Evolutionary conservation across 1,284 basidiomycete species (phyloP).

Genomic region (Tremellales sp.): DNA sequence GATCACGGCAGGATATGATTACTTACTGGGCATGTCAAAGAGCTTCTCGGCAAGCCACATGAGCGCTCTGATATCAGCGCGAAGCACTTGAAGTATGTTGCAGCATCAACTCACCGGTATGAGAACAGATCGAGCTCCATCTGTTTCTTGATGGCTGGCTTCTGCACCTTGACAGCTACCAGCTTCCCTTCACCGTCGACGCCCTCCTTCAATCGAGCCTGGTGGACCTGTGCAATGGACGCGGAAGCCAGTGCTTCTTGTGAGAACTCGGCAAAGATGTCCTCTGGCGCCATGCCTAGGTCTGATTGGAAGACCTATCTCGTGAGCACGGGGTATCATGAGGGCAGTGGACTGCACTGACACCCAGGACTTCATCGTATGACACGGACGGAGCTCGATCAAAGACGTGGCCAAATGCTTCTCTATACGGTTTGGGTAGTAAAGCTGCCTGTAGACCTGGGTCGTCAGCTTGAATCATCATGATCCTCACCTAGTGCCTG

Average conservation of each 20-base stretch:
- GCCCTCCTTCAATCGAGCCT: slow-evolving; percentile 60
- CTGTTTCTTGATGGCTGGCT: slow-evolving; percentile 77
- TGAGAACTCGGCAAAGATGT: slow-evolving; percentile 73
- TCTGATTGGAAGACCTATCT: slow-evolving; percentile 63
- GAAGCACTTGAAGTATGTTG: neutral
- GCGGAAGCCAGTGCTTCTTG: slow-evolving; percentile 72
- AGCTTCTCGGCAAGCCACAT: slow-evolving; percentile 44
- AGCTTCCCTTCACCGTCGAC: slow-evolving; percentile 25
- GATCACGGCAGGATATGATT: neutral
- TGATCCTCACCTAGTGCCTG: slow-evolving; percentile 42
- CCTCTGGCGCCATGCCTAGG: slow-evolving; percentile 62
- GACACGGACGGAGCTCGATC: slow-evolving; percentile 80
- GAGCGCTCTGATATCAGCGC: slow-evolving; percentile 20
- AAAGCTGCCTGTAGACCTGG: slow-evolving; percentile 77
- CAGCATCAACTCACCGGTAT: slow-evolving; percentile 30
- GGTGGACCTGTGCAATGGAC: slow-evolving; percentile 84
- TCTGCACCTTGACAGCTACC: slow-evolving; percentile 91
- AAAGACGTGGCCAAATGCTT: slow-evolving; percentile 74
- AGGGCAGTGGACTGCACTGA: slow-evolving; percentile 7
- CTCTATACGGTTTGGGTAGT: slow-evolving; percentile 73
- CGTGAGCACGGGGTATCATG: neutral
- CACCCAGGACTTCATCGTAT: slow-evolving; percentile 59
- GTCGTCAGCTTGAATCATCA: neutral
- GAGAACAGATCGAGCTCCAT: slow-evolving; percentile 70
- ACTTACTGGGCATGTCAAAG: slow-evolving; percentile 47